Evolutionary conservation across 1,284 basidiomycete species (phyloP), one percentile per base, ranked within the genome.

Genomic region (Dichomitus squalens): DNA sequence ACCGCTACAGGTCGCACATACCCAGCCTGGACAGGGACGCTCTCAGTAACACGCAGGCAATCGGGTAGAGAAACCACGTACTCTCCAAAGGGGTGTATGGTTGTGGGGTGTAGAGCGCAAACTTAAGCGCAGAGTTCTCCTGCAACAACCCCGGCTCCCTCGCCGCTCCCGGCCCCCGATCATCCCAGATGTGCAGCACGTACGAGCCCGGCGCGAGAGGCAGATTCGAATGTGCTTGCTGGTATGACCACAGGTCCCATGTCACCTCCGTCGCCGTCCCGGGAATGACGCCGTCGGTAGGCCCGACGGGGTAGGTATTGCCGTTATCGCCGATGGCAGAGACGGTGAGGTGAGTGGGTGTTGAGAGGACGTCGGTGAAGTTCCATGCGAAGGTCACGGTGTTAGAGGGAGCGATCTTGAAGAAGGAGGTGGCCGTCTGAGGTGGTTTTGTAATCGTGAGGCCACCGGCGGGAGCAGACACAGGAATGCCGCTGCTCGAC

Each of bases 331-430:
- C 90, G 43, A 88, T 80, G 21, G 95, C 95, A 47, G 85, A 83
- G 59, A 96, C 79, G 9, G 95, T 96, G 61, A 97, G 79, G 57
- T 79, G 76, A 0, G 83, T 82, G 0, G 94, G 93, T 0, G 81
- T 82, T 35, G 81, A 81, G 60, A 86, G 76, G 23, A 96, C 76
- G 60, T 79, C 80, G 20, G 90, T 93, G 65, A 92, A 83, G 72
- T 94, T 96, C 95, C 95, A 97, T n/a, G 82, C 93, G 73, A 96
- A 93, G 20, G 93, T 96, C 69, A 96, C 82, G 56, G 79, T 79
- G 67, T 92, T 82, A 46, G 80, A 79, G 0, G 77, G 74, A 0
- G 90, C 92, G 66, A 98, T 91, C 80, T 97, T 96, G 81, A 89
- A 96, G 76, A 84, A 98, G 6, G 92, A 93, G 3, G 87, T 85